Percentiles rank a stretch among this genome's conserved stretches.
Evolutionary conservation across 495 filamentous ascomycete genomes (phyloP).

Genomic region (Aspergillus steynii): DNA sequence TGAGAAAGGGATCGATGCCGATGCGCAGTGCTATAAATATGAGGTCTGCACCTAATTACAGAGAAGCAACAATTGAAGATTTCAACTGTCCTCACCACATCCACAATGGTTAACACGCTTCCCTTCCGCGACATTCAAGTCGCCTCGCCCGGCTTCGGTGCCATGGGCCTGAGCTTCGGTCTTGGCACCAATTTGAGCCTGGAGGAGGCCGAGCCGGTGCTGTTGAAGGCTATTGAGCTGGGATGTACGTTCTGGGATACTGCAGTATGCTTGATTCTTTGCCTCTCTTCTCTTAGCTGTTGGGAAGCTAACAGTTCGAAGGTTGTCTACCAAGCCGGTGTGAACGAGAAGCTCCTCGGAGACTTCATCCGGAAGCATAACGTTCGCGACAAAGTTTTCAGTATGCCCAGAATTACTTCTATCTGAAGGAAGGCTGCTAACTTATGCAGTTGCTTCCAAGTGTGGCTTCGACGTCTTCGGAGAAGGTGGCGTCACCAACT

Average conservation of each 20-base stretch:
- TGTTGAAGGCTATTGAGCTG: constrained; percentile 50
- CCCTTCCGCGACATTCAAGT: constrained; percentile 42
- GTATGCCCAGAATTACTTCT: constrained; percentile 20
- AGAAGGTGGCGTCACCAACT: constrained; percentile 40
- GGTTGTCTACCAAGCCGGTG: constrained; percentile 50
- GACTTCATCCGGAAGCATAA: constrained; percentile 56
- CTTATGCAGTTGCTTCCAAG: constrained; percentile 46
- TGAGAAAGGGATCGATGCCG: no score
- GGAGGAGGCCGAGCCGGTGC: constrained; percentile 51
- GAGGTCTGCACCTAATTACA: background rate
- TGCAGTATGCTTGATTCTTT: constrained; percentile 31
- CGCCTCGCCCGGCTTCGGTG: constrained; percentile 45
- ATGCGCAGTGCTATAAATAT: no score
- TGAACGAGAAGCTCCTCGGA: constrained; percentile 52
- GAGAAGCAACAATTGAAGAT: background rate
- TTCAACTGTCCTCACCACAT: background rate
- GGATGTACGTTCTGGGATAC: constrained; percentile 57
- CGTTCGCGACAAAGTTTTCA: constrained; percentile 47
- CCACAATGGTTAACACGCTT: constrained; percentile 44
- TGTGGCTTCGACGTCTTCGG: constrained; percentile 43
- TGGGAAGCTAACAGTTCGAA: constrained; percentile 6
- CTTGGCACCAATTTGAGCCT: constrained; percentile 42
- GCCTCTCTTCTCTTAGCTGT: background rate
- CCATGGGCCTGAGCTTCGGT: constrained; percentile 47
- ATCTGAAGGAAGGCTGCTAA: background rate